Evolutionary conservation across 192 early-diverging fungal genomes (phyloP), one percentile per base, ranked within the genome.

Genomic region (Entomortierella chlamydospora): DNA sequence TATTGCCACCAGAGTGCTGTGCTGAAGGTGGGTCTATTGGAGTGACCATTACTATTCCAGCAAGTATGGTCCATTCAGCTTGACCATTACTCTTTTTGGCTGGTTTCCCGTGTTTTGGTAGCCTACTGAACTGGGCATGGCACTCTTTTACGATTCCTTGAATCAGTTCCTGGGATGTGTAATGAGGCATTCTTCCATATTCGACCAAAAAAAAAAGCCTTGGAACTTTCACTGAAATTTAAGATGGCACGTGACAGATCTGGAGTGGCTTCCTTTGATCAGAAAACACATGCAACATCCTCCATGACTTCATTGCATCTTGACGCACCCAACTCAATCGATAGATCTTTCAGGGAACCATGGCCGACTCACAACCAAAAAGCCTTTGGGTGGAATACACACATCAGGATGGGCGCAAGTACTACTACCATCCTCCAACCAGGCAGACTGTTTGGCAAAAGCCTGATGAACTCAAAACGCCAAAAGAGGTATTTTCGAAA

Each of bases 371-470:
- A 31, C 66, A 69, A 41, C n/a, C 62, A 25, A 79, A 70, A n/a
- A 53, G 41, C 22, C 68, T 81, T 26, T 98, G 96, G 96, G 90
- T 83, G 2, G 89, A 93, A 57, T 90, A 93, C 65, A 91, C 87
- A 10, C 88, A 91, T 37, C 86, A 88, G n/a, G 93, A 95, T 45
- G 97, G 96, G 2, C 90, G 92, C 52, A 88, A 83, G 12, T 98
- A 99, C 83, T 98, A 93, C 80, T 95, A 85, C 82, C 95, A 99
- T 72, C 83, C 84, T 22, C 69, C 78, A 4, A 96, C 96, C 20
- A 88, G 90, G 62, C 83, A 86, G 57, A 96, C 91, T 31, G 91
- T 88, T 1, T 99, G 97, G 97, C 94, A 99, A 56, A 98, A 97
- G 78, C 97, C 97, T 20, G 91, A 96, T 61, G 95, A 93, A 69